Conservation (phyloP, 2,329 filamentous ascomycete species). For the Fusarium proliferatum region DNA sequence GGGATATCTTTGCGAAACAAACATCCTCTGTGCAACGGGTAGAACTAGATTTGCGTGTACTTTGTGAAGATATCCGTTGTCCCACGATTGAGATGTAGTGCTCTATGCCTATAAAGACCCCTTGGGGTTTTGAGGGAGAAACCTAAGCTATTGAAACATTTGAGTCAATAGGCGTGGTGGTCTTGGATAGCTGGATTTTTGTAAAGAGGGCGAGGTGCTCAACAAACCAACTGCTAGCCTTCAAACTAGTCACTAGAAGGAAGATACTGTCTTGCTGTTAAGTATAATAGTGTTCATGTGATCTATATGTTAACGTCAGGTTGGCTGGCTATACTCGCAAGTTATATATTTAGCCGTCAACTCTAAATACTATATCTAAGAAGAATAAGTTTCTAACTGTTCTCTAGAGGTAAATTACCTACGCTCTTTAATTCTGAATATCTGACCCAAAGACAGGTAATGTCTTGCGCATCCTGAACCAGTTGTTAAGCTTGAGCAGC, state of each 20-base stretch:
- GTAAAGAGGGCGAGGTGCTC: background rate
- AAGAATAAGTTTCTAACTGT: no score
- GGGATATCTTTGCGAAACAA: background rate
- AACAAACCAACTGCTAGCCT: background rate
- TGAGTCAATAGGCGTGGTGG: no score
- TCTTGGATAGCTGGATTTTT: background rate
- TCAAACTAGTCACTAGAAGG: background rate
- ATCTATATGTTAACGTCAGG: background rate
- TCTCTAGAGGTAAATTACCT: background rate
- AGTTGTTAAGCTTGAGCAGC: background rate
- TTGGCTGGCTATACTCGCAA: background rate
- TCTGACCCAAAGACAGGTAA: background rate
- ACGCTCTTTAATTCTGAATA: background rate
- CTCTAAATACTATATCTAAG: no score
- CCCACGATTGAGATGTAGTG: background rate
- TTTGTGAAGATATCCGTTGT: background rate
- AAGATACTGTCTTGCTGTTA: background rate
- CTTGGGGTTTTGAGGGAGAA: no score
- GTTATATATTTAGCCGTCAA: background rate
- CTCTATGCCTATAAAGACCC: background rate
- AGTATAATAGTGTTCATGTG: background rate
- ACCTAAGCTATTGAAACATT: no score
- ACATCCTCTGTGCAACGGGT: background rate
- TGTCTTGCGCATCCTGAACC: background rate
- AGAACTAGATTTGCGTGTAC: background rate